phyloP scores from a whole-genome alignment of 148 eudicot genomes.

The Tetragonia tetragonoides region DNA sequence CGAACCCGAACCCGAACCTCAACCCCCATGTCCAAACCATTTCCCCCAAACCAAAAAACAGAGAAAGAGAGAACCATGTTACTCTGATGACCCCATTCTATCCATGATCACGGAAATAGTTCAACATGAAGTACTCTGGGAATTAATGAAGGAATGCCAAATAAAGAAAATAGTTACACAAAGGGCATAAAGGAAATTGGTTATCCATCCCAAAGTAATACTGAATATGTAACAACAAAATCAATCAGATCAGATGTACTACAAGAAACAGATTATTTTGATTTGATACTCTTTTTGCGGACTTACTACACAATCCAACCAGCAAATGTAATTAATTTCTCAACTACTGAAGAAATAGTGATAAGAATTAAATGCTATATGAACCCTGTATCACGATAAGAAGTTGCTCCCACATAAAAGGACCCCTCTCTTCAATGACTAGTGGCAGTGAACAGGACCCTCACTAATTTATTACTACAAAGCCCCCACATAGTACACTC shows the following conservation, averaged over 20 bases:
- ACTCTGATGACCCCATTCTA: no score
- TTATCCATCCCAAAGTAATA: not conserved
- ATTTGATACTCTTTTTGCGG: not conserved
- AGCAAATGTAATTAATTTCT: not conserved
- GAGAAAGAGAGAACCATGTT: no score
- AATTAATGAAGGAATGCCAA: not conserved
- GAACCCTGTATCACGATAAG: not conserved
- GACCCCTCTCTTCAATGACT: not conserved
- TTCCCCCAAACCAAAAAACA: no score
- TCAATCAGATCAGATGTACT: not conserved
- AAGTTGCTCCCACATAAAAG: not conserved
- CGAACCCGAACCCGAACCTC: no score
- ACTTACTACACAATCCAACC: not conserved
- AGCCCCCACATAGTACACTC: not conserved
- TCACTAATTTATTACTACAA: not conserved
- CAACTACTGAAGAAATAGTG: not conserved
- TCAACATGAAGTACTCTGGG: not conserved
- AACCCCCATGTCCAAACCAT: no score
- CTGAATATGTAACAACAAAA: not conserved
- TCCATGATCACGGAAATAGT: no score
- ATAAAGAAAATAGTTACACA: not conserved
- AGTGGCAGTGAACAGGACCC: not conserved
- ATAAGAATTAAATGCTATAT: slow-evolving; percentile 1
- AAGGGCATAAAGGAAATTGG: not conserved
- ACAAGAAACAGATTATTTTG: slow-evolving; percentile 4